Base-by-base conservation (phyloP, 2,329 filamentous ascomycete genomes). In the Acrodontium crateriforme region DNA sequence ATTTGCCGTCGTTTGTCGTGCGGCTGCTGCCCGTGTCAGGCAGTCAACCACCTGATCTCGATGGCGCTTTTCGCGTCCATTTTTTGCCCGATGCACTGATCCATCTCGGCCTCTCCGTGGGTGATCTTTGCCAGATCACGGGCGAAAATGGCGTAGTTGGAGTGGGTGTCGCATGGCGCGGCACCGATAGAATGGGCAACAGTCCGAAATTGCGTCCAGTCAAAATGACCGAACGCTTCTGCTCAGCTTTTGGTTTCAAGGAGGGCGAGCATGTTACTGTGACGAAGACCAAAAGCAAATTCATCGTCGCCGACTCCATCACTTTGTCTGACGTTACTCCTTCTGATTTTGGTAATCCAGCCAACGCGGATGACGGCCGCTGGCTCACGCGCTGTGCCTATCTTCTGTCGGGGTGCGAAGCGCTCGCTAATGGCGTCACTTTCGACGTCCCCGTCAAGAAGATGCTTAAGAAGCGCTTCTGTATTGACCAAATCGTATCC, bases 141-240 rank as follows among this genome's bases (percentile, higher is more conserved):
- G 60, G 55, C 28, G 41, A 47, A 20, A 51, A 57, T 25, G 60
- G 55, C 13, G 16, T 14, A 18, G 50, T 54, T n/a, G 68, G 63
- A 25, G 61, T 63, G 28, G 74, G 68, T n/a, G 64, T 78, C 41
- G 71, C 69, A 8, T 78, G 73, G 73, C 56, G 62, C 21, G 67
- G 70, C 3, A 47, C 61, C 18, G 58, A 61, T 31, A 53, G 53
- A 2, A 58, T 57, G 56, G 27, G 39, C 54, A 12, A 10, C 10
- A 74, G 43, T 60, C 82, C 40, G 68, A 74, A 45, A 71, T 71
- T 39, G 69, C 75, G 37, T 64, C 82, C 31, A 61, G 79, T 27
- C 67, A 85, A 61, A 71, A 81, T 59, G 75, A 56, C 80, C 13
- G 75, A 80, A 37, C 63, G 71, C 5, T 71, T 91, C 29, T 76